phyloP scores from a whole-genome alignment of 495 filamentous ascomycete genomes.

The Penicillium silybi region DNA sequence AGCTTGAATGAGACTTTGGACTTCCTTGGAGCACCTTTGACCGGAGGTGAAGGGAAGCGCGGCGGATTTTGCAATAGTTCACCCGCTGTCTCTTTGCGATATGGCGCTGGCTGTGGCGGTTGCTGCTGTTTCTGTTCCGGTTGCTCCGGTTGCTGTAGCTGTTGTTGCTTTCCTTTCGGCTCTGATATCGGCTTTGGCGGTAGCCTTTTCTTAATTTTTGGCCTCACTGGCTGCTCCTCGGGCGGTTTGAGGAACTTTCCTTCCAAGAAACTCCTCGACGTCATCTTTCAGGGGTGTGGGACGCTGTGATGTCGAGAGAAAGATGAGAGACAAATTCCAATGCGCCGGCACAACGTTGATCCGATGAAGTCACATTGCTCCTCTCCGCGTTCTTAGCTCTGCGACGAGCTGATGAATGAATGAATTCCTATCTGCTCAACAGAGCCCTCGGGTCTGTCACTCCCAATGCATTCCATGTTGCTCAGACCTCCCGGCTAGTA shows the following conservation, averaged over 20 bases:
- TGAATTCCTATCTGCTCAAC: slow-evolving; percentile 76
- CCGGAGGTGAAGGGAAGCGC: background rate
- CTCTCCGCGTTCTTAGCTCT: background rate
- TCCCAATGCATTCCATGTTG: slow-evolving; percentile 57
- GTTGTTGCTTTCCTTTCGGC: background rate
- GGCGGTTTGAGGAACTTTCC: background rate
- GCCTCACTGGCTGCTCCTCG: background rate
- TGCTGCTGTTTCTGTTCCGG: background rate
- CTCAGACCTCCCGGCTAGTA: slow-evolving; percentile 58
- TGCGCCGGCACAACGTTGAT: slow-evolving; percentile 25
- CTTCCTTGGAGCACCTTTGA: background rate
- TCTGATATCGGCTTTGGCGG: background rate
- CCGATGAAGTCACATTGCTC: slow-evolving; percentile 21
- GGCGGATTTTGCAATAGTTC: background rate
- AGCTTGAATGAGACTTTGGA: background rate
- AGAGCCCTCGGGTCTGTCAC: slow-evolving; percentile 62
- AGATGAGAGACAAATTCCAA: background rate
- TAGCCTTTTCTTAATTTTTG: background rate
- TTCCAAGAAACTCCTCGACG: background rate
- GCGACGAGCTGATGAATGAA: slow-evolving; percentile 49
- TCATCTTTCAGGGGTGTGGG: background rate
- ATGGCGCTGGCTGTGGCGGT: background rate
- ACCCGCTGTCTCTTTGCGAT: background rate
- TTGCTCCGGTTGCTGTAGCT: too few relatives aligned
- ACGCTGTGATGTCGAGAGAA: background rate